Conservation (phyloP, 345 rosid genomes). For the Heritiera fomes region DNA sequence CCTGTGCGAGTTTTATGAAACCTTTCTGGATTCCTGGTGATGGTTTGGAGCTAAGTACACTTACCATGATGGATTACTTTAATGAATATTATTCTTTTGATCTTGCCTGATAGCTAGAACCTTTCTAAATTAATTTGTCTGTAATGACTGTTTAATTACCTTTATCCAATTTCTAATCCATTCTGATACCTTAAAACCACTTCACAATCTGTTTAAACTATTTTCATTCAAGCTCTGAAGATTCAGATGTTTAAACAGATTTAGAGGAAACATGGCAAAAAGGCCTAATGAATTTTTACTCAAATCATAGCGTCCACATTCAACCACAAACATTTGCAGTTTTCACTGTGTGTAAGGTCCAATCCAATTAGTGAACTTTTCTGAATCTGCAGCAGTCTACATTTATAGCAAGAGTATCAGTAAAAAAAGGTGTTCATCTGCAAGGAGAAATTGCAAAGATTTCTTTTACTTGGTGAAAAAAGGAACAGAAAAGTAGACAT, state of each 20-base stretch:
- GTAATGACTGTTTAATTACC: background rate
- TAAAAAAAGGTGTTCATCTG: background rate
- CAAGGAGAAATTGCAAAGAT: background rate
- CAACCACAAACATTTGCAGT: background rate
- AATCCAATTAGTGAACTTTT: background rate
- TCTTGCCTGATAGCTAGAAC: background rate
- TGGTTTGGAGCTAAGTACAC: slow-evolving; percentile 36
- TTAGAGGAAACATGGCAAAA: background rate
- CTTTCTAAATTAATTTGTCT: background rate
- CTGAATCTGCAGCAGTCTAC: background rate
- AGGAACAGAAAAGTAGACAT: background rate
- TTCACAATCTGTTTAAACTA: too few relatives aligned
- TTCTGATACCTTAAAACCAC: too few relatives aligned
- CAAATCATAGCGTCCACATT: background rate
- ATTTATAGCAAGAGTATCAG: background rate
- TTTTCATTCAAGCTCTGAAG: background rate
- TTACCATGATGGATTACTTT: slow-evolving; percentile 41
- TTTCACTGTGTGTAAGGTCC: background rate
- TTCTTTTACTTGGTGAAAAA: background rate
- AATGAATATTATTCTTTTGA: slow-evolving; percentile 34
- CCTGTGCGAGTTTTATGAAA: slow-evolving; percentile 27
- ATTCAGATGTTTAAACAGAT: background rate
- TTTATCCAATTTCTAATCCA: background rate
- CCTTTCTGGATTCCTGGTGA: slow-evolving; percentile 44
- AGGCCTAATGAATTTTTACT: background rate